A percentile compares a stretch with the other conserved stretches of the same genome.
Evolutionary conservation across 768 basidiomycete species (phyloP).

Genomic region (Lentinus brumalis): DNA sequence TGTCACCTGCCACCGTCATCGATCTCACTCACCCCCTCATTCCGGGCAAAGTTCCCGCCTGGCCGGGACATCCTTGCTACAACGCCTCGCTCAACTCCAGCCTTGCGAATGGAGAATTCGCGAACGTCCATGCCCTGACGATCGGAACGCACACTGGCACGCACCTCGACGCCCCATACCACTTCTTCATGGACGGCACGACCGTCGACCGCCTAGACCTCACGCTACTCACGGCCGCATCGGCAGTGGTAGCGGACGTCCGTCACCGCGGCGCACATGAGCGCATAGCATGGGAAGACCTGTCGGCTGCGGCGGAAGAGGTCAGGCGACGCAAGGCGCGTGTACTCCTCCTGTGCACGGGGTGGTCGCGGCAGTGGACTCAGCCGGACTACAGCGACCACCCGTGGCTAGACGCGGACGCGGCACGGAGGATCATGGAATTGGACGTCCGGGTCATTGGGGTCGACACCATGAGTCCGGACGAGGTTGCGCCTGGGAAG

Average conservation of each 20-base stretch:
- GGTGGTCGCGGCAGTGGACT: constrained; percentile 63
- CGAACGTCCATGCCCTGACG: constrained; percentile 52
- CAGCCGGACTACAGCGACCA: constrained; percentile 55
- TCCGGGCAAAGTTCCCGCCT: constrained; percentile 44
- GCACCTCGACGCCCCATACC: constrained; percentile 78
- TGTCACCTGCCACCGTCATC: constrained; percentile 30
- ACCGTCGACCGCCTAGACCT: constrained; percentile 63
- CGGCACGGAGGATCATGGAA: constrained; percentile 50
- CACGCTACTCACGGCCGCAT: constrained; percentile 49
- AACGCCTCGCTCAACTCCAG: constrained; percentile 39
- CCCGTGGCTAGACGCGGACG: constrained; percentile 60
- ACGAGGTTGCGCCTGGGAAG: constrained; percentile 43
- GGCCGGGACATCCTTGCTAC: constrained; percentile 59
- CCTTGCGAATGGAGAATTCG: constrained; percentile 46
- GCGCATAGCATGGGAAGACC: constrained; percentile 57
- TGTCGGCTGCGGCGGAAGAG: constrained; percentile 40
- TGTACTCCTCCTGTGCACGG: constrained; percentile 63
- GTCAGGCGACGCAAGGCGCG: constrained; percentile 38
- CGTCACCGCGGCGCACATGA: constrained; percentile 44
- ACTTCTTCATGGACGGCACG: constrained; percentile 61
- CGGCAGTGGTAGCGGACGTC: constrained; percentile 59
- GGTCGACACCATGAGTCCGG: constrained; percentile 67
- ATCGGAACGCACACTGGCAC: constrained; percentile 76
- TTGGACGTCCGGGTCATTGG: constrained; percentile 61
- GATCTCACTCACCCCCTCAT: constrained; percentile 59